Evolutionary conservation across 352 stramenopile genomes (phyloP), one percentile per base, ranked within the genome.

Genomic region (Pythium apleroticum): DNA sequence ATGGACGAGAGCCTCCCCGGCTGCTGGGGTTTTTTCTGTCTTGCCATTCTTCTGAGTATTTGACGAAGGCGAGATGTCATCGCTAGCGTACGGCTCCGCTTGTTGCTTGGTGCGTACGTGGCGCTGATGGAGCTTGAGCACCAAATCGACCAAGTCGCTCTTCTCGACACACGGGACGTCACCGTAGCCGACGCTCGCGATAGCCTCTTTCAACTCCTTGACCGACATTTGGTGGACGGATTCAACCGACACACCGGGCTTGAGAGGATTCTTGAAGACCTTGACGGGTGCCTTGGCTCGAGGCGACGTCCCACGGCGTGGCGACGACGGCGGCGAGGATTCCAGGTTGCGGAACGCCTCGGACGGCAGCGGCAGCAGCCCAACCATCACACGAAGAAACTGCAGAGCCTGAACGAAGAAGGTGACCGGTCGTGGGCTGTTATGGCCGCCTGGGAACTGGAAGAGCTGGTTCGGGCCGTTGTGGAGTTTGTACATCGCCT

Each of bases 401-500:
- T 93, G 83, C 28, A 93, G 73, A 28, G 81, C 86, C 55, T 91
- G 73, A 37, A 89, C 79, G 60, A 89, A 95, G 43, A 91, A 89
- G n/a, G 85, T 83, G 45, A 83, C 84, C 25, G 86, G 84, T 0
- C 86, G 80, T 8, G 81, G 77, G 33, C 82, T 91, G 49, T 95
- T 95, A 68, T 95, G 86, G 4, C 86, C 86, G 22, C 86, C 86
- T 1, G 72, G 72, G 64, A 95, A 95, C 71, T 81, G 78, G 63
- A 89, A 95, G 35, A 93, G 57, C 66, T 95, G 78, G 46, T 91
- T 90, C 0, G 86, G 86, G 3, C 86, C 86, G 41, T 88, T 90
- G 59, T 95, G 85, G 5, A 77, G 73, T 56, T 84, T 84, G 72
- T 91, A 82, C 52, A 95, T 61, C 35, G 81, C 73, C 15, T 88